Conservation (phyloP, 345 rosid genomes). For the Eucalyptus guilfoylei region DNA sequence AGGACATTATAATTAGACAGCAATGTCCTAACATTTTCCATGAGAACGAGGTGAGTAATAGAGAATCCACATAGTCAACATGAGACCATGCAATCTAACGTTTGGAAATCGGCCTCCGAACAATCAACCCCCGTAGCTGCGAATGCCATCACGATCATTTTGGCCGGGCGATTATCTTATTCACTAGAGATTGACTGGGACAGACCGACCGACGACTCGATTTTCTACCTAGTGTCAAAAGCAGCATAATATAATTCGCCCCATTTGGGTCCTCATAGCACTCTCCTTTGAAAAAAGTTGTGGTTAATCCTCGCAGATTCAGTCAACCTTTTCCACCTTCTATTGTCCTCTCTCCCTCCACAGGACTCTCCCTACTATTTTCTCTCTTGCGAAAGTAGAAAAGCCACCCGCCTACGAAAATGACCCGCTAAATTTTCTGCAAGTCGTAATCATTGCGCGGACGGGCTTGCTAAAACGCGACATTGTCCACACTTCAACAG, state of each 20-base stretch:
- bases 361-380: not conserved
- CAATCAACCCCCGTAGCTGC: not conserved
- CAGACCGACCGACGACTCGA: not conserved
- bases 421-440: not conserved
- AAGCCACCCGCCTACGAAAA: not conserved
- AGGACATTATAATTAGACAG: not conserved
- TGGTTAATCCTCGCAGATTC: not conserved
- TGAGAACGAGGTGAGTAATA: not conserved
- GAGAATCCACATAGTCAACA: not conserved
- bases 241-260: not conserved
- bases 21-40: not conserved
- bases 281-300: not conserved
- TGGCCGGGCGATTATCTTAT: not conserved
- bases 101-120: not conserved
- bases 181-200: not conserved
- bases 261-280: not conserved
- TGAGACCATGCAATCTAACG: not conserved
- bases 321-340: not conserved
- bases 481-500: not conserved
- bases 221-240: not conserved
- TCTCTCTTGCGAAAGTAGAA: not conserved
- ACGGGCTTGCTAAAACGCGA: not conserved
- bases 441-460: not conserved
- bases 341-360: not conserved
- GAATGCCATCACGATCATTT: not conserved